Evolutionary conservation across 495 filamentous ascomycete species (phyloP), one percentile per base, ranked within the genome.

Genomic region (Penicillium atrosanguineum): DNA sequence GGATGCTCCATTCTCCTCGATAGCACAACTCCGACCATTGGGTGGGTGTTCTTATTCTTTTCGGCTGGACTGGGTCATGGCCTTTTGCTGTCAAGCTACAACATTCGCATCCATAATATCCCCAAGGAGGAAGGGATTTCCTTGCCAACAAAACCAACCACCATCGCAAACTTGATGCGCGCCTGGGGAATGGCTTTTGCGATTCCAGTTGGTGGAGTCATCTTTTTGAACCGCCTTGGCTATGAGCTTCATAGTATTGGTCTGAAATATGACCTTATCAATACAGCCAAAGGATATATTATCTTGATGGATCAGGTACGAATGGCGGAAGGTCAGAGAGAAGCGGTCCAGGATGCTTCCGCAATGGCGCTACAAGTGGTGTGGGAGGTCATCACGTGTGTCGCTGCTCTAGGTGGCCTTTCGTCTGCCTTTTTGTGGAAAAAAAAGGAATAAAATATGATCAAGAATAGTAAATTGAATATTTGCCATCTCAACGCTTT

Each of bases 111-210:
- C 8, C 80, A 83, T 46, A 77, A 41, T 40, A 31, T 54, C 16
- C 56, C 49, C 12, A 53, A 53, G 25, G 47, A 52, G 1, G 59
- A 56, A 16, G 56, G 45, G 0, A 9, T 36, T 4, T 54, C 56
- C 3, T 31, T 59, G 1, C 48, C 65, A 4, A 59, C 55, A 0
- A 55, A 67, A 16, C 55, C 66, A 9, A 55, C 50, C n/a, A 76
- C 74, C 37, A 79, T 85, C 64, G 83, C 85, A 49, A 75, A 78
- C 19, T 85, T 87, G 50, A 70, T 81, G 49, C 75, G 84, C 2
- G 75, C 77, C 0, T 73, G 84, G 63, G 86, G 84, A 14, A 84
- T 86, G 78, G 79, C 81, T 14, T 55, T 86, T 20, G 85, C 85
- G 6, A 75, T 88, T 12, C 84, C 83, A 14, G 70, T 87, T 21